Evolutionary conservation across 768 basidiomycete species (phyloP).

Genomic region (Boletus pseudopeckii): DNA sequence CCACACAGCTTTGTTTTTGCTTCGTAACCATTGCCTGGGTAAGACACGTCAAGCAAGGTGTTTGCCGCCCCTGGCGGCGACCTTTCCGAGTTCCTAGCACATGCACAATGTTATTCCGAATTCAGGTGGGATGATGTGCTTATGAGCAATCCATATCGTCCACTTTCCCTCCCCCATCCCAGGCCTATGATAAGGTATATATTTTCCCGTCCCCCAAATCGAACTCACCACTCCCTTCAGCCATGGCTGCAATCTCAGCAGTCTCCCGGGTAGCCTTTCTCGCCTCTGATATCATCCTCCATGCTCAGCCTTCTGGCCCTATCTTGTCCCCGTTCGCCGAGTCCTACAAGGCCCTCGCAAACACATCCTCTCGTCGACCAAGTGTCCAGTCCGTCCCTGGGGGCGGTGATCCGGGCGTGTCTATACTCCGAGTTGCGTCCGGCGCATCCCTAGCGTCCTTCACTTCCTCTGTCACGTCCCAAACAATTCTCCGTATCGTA

Average conservation of each 20-base stretch:
- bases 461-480: conserved; percentile 50
- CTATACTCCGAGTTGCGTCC: conserved; percentile 47
- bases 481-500: conserved; percentile 57
- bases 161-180: no score
- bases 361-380: conserved; percentile 37
- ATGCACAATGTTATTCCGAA: no score
- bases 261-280: conserved; percentile 72
- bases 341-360: conserved; percentile 32
- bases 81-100: no score
- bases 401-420: conserved; percentile 62
- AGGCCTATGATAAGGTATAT: conserved; percentile 4
- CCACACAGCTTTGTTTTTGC: no score
- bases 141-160: no score
- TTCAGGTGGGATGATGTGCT: no score
- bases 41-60: no score
- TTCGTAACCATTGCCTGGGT: no score
- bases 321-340: conserved; percentile 38
- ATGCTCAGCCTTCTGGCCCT: conserved; percentile 47
- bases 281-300: conserved; percentile 63
- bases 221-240: conserved; percentile 3
- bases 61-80: no score
- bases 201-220: not conserved
- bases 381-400: conserved; percentile 50
- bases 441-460: conserved; percentile 51
- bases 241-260: conserved; percentile 32